Percentiles rank a stretch among this genome's conserved stretches.
Conservation (phyloP, 768 basidiomycete genomes). For the Cystofilobasidium macerans region DNA sequence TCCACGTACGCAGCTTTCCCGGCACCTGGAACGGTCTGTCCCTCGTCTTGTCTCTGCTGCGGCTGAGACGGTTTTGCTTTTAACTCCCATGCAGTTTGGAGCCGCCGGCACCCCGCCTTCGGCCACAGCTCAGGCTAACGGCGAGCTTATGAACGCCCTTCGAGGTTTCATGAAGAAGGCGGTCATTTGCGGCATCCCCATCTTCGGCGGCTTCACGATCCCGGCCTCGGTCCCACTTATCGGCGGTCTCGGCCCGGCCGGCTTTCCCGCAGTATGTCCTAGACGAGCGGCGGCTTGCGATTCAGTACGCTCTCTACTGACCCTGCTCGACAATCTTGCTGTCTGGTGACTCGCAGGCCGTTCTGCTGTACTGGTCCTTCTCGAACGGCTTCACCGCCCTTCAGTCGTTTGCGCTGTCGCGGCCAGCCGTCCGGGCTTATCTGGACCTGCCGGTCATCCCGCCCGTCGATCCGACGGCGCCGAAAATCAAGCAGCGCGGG, state of each 20-base stretch:
- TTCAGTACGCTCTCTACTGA: neutral
- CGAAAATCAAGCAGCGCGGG: neutral
- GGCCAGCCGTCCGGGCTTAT: slow-evolving; percentile 40
- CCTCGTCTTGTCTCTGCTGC: neutral
- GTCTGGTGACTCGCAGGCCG: slow-evolving; percentile 41
- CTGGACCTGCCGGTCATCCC: slow-evolving; percentile 31
- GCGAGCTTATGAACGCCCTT: neutral
- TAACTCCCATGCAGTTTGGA: slow-evolving; percentile 41
- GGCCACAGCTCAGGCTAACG: neutral
- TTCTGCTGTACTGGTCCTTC: slow-evolving; percentile 51
- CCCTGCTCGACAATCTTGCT: neutral
- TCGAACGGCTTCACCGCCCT: slow-evolving; percentile 46
- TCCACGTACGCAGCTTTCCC: slow-evolving; percentile 61
- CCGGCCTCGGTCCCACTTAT: slow-evolving; percentile 45
- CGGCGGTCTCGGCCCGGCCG: slow-evolving; percentile 25
- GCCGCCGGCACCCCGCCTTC: slow-evolving; percentile 44
- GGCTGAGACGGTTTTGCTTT: neutral
- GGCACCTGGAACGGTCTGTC: no score
- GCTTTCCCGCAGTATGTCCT: slow-evolving; percentile 51
- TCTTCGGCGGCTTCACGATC: slow-evolving; percentile 14
- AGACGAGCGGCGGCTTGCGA: neutral
- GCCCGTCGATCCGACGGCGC: slow-evolving; percentile 12
- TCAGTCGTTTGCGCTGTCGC: slow-evolving; percentile 47
- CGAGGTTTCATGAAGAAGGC: neutral
- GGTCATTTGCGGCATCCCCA: neutral